Percentiles rank a stretch among this genome's conserved stretches.
These are phyloP conservation scores for Grosmannia clavigera DNA, from an alignment of 2,329 filamentous ascomycete genomes.

Conservation along the genomic window DNA sequence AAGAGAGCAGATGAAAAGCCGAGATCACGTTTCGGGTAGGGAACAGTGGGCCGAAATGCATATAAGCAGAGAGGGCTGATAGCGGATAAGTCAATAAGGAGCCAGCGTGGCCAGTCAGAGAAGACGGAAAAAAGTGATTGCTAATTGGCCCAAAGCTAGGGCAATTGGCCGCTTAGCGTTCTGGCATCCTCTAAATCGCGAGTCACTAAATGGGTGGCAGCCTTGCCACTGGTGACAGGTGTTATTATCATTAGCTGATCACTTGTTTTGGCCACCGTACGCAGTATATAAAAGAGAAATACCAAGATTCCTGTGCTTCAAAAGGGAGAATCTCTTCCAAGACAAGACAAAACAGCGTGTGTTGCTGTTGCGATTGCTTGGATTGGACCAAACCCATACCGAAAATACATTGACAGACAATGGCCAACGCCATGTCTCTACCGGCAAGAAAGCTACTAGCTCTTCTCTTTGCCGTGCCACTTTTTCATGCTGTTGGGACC, in stretches of 20 bases:
- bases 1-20: background rate
- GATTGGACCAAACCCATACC: background rate
- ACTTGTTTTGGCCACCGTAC: background rate
- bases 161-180: constrained; percentile 3
- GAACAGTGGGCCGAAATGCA: background rate
- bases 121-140: constrained; percentile 6
- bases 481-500: background rate
- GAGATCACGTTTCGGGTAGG: background rate
- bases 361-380: background rate
- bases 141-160: constrained; percentile 5
- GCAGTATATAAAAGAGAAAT: background rate
- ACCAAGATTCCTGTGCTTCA: background rate
- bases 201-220: background rate
- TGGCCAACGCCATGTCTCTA: background rate
- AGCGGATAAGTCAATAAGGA: background rate
- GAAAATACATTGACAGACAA: background rate
- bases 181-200: background rate
- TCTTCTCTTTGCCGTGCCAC: constrained; percentile 1
- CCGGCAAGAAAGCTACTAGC: background rate
- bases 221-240: constrained; percentile 1
- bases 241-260: background rate
- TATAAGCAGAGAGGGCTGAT: background rate
- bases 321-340: background rate
- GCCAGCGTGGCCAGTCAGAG: constrained; percentile 9
- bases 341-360: background rate